Conservation (phyloP, 306 rosid genomes). For the Acacia confusa region DNA sequence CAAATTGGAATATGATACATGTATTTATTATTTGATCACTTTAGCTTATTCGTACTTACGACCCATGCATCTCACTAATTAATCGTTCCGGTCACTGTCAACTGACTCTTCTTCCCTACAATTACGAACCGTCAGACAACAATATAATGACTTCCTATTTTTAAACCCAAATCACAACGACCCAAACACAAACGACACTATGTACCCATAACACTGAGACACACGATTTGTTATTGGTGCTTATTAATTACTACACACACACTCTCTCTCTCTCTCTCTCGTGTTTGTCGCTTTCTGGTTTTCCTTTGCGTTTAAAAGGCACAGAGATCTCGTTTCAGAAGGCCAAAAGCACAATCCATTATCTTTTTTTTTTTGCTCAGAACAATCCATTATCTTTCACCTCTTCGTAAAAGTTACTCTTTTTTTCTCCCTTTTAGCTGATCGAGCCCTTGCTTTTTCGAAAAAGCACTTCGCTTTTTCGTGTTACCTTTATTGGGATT, state of each 20-base stretch:
- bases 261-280: slow-evolving; percentile 9
- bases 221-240: not conserved
- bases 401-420: slow-evolving; percentile 4
- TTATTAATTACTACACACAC: not conserved
- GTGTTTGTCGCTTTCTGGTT: slow-evolving; percentile 8
- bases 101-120: not conserved
- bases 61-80: not conserved
- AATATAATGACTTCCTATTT: not conserved
- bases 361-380: too few relatives aligned
- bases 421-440: not conserved
- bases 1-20: not conserved
- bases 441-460: not conserved
- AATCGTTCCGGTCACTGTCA: not conserved
- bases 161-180: not conserved
- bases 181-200: not conserved
- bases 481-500: slow-evolving; percentile 8
- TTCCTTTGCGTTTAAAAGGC: slow-evolving; percentile 30
- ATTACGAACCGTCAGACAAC: not conserved
- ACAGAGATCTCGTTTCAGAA: slow-evolving; percentile 26
- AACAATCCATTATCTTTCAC: not conserved
- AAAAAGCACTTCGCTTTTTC: not conserved
- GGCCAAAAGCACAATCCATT: not conserved
- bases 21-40: not conserved
- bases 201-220: not conserved
- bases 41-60: not conserved